phyloP scores from a whole-genome alignment of 371 early-diverging fungal genomes.

The Mucor plumbeus region DNA sequence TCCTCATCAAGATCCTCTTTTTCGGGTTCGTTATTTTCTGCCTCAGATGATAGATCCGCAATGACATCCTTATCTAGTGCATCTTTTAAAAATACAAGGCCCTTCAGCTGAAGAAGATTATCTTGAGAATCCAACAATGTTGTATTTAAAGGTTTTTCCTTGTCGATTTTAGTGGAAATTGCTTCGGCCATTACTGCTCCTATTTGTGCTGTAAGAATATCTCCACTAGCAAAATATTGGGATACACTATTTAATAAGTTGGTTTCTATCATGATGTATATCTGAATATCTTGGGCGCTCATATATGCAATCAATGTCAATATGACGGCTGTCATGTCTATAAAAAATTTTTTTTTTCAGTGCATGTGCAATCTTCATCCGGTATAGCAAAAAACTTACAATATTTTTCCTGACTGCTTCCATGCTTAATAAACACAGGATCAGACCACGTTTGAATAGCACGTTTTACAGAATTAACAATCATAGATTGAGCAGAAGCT shows the following conservation, averaged over 20 bases:
- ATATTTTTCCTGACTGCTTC: slow-evolving; percentile 28
- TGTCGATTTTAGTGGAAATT: slow-evolving; percentile 32
- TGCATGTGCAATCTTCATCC: neutral
- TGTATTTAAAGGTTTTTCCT: slow-evolving; percentile 30
- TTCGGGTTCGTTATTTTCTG: neutral
- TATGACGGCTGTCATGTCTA: slow-evolving; percentile 38
- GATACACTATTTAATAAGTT: slow-evolving; percentile 24
- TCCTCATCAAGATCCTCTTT: neutral
- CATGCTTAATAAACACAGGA: slow-evolving; percentile 42
- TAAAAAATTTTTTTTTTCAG: too few species aligned
- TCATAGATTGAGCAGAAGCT: neutral
- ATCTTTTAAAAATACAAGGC: slow-evolving; percentile 25
- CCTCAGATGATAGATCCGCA: neutral
- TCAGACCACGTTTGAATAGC: slow-evolving; percentile 43
- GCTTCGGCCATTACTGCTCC: slow-evolving; percentile 49
- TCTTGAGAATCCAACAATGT: slow-evolving; percentile 35
- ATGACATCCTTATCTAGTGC: slow-evolving; percentile 4
- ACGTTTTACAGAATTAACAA: slow-evolving; percentile 3
- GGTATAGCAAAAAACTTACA: slow-evolving; percentile 25
- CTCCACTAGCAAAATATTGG: slow-evolving; percentile 36
- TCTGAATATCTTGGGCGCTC: slow-evolving; percentile 6
- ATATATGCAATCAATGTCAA: slow-evolving; percentile 34
- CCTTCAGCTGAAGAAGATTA: slow-evolving; percentile 24
- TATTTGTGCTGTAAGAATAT: slow-evolving; percentile 32
- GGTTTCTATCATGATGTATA: slow-evolving; percentile 19